Base-by-base conservation (phyloP, 129 eudicot genomes). In the Arctium minus region DNA sequence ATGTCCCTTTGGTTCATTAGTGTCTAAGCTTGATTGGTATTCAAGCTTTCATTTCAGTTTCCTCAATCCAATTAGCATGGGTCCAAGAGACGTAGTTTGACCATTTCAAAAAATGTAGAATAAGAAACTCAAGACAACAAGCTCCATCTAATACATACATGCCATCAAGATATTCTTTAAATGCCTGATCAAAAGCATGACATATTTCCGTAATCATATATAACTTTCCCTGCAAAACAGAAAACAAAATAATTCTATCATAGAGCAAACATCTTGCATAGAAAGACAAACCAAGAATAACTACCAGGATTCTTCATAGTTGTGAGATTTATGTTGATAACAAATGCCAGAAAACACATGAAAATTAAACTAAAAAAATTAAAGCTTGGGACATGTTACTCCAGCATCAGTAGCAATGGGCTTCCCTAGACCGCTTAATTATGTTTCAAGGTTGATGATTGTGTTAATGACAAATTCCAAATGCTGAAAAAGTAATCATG, bases 91-190 rank as follows among this genome's bases (percentile, higher is more conserved):
- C 11, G 22, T 27, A 0, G 35, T 30, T 6, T 53, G 17, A 50
- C 27, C 37, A 56, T 50, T 53, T 65, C 32, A 70, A 30, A 30
- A 67, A 33, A 32, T 35, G 68, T 73, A 10, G 35, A 73, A 74
- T 10, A 64, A 4, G 39, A 53, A 38, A 83, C 72, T 33, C 27
- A 83, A 32, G 64, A 22, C 39, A 76, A 5, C 15, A 48, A 39
- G 22, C 13, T 48, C 46, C 31, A 70, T 39, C 10, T 71, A 71
- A 80, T 68, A 87, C 97, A 65, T 95, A 95, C 98, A 86, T 87
- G 87, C 98, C 98, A 83, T 95, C 98, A 73, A 95, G 97, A 86
- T 95, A 97, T 76, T 95, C 98, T 86, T 95, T 95, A 80, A 92
- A 95, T 38, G 78, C 93, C 81, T 90, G 94, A 86, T 95, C 98